Evolutionary conservation across 2,329 filamentous ascomycete genomes (phyloP).

Genomic region (Colletotrichum sp.): DNA sequence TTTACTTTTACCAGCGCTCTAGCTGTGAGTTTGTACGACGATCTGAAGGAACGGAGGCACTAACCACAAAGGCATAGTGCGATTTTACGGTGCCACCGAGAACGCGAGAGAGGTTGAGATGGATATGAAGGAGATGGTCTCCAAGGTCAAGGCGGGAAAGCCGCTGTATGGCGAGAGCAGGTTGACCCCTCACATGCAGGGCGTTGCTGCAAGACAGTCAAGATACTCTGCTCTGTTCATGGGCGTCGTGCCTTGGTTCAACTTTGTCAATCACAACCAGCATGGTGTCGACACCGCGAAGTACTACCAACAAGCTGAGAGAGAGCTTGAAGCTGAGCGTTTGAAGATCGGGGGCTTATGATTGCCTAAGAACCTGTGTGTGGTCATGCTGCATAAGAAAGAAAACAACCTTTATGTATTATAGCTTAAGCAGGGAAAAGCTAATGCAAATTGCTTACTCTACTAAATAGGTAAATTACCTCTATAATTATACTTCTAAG

Average conservation of each 20-base stretch:
- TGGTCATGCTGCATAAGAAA: background rate
- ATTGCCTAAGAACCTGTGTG: background rate
- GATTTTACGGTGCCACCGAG: constrained; percentile 95
- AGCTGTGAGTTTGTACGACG: constrained; percentile 63
- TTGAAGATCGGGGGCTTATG: background rate
- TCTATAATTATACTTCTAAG: background rate
- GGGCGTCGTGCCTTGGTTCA: constrained; percentile 93
- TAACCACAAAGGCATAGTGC: constrained; percentile 59
- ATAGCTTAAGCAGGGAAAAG: background rate
- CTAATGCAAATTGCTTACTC: background rate
- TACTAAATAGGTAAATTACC: background rate
- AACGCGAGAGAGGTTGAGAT: constrained; percentile 91
- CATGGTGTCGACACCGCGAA: constrained; percentile 98
- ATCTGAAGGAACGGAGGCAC: background rate
- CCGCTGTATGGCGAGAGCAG: constrained; percentile 83
- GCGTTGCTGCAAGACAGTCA: constrained; percentile 89
- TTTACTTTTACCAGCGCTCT: constrained; percentile 86
- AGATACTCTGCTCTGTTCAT: constrained; percentile 86
- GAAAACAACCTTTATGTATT: background rate
- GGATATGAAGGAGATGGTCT: constrained; percentile 99
- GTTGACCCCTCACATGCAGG: constrained; percentile 89
- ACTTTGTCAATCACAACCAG: constrained; percentile 95
- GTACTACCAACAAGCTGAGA: constrained; percentile 95
- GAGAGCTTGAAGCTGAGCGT: constrained; percentile 83
- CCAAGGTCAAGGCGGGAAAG: constrained; percentile 91